Percentiles rank a stretch among this genome's conserved stretches.
phyloP scores from a whole-genome alignment of 75 land plant genomes.

The Cunninghamia lanceolata region DNA sequence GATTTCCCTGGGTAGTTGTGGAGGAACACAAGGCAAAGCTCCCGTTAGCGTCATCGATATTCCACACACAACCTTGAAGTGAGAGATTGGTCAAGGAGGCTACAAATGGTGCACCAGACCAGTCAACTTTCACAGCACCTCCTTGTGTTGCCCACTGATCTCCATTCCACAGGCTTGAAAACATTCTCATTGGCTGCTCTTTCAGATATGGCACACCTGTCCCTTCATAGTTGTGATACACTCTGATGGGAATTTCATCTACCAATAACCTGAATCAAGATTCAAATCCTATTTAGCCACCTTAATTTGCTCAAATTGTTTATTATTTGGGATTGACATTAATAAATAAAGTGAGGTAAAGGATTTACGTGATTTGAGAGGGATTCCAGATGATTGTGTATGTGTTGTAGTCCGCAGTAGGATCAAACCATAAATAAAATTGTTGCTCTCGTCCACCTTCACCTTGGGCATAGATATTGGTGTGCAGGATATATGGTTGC shows the following conservation, averaged over 20 bases:
- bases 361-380: constrained; percentile 33
- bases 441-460: constrained; percentile 43
- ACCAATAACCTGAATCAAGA: constrained; percentile 12
- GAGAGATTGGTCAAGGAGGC: neutral
- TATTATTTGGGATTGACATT: no score
- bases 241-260: constrained; percentile 26
- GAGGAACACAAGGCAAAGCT: neutral
- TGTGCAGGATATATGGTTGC: constrained; percentile 47
- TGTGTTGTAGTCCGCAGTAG: constrained; percentile 41
- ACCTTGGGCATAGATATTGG: constrained; percentile 43
- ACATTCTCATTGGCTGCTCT: constrained; percentile 22
- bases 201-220: constrained; percentile 22
- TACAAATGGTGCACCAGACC: constrained; percentile 5
- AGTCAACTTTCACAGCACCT: constrained; percentile 10
- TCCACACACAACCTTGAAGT: neutral
- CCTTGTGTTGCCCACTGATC: constrained; percentile 25
- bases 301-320: no score
- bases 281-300: neutral
- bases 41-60: neutral
- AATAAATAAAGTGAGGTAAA: neutral
- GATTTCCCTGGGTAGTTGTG: neutral
- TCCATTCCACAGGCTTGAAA: constrained; percentile 31
- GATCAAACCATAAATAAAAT: constrained; percentile 58
- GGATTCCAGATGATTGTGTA: constrained; percentile 49
- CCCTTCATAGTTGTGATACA: constrained; percentile 13